Percentiles rank a stretch among this genome's conserved stretches.
Evolutionary conservation across 2,329 filamentous ascomycete genomes (phyloP).

Genomic region (Chlorencoelia australis): DNA sequence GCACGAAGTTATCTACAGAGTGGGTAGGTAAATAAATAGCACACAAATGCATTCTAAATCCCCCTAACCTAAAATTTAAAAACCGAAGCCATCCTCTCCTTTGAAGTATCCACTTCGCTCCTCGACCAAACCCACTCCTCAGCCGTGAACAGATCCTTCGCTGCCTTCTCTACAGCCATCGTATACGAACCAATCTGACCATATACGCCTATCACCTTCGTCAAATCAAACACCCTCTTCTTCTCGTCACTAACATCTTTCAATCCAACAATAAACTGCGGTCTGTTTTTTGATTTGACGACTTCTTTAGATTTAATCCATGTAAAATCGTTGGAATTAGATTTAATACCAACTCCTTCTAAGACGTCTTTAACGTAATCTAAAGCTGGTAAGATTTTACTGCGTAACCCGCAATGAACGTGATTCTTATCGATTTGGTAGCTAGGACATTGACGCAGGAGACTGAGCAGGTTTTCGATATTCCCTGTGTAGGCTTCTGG

Average conservation of each 20-base stretch:
- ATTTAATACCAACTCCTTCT: constrained; percentile 26
- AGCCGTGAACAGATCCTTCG: constrained; percentile 44
- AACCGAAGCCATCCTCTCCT: constrained; percentile 10
- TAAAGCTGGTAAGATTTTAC: constrained; percentile 53
- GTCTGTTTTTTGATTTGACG: constrained; percentile 4
- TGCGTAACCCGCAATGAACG: constrained; percentile 60
- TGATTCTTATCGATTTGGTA: constrained; percentile 71
- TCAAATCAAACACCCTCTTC: constrained; percentile 29
- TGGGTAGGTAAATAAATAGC: no score
- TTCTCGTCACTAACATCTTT: constrained; percentile 13
- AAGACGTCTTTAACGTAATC: constrained; percentile 53
- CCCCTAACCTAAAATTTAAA: constrained; percentile 8
- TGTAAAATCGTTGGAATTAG: constrained; percentile 17
- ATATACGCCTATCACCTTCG: constrained; percentile 38
- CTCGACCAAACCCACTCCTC: constrained; percentile 47
- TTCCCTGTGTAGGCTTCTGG: constrained; percentile 43
- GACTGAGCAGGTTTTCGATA: constrained; percentile 48
- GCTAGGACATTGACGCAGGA: constrained; percentile 54
- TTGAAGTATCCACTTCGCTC: constrained; percentile 4
- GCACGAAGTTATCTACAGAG: no score
- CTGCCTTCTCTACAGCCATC: constrained; percentile 41
- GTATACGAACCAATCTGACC: constrained; percentile 39
- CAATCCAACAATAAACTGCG: constrained; percentile 15
- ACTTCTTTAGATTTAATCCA: constrained; percentile 12
- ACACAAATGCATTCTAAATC: no score